Percentiles rank a stretch among this genome's conserved stretches.
Evolutionary conservation across 2,329 filamentous ascomycete genomes (phyloP).

Genomic region (Ascochyta viciae-villosae): DNA sequence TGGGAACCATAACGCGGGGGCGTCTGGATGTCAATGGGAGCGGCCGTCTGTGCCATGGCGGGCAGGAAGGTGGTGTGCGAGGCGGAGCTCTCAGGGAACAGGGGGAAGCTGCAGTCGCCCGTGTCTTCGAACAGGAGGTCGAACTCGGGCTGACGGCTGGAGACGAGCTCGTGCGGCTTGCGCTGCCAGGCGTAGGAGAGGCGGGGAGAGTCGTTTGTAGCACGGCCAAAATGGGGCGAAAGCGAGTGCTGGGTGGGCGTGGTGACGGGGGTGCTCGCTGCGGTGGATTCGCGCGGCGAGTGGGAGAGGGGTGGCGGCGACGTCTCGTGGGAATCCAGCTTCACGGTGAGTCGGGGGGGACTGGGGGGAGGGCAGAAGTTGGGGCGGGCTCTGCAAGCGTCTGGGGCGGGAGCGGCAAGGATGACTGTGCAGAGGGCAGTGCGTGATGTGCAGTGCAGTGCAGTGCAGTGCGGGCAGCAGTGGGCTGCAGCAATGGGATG

Average conservation of each 20-base stretch:
- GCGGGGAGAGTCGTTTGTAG: constrained; percentile 49
- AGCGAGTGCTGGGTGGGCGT: constrained; percentile 49
- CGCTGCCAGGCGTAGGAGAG: constrained; percentile 55
- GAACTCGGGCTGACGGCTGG: constrained; percentile 39
- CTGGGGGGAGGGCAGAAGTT: constrained; percentile 2
- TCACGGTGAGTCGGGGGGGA: constrained; percentile 46
- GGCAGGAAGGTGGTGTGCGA: constrained; percentile 24
- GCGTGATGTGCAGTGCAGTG: not conserved
- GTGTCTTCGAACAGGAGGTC: constrained; percentile 52
- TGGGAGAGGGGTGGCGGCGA: constrained; percentile 59
- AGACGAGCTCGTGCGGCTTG: constrained; percentile 47
- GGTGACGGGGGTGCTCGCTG: constrained; percentile 60
- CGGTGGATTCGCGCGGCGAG: constrained; percentile 61
- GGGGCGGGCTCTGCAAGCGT: constrained; percentile 8
- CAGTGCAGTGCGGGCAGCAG: not conserved
- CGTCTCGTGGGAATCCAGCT: constrained; percentile 62
- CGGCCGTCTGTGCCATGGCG: constrained; percentile 61
- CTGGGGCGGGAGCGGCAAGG: constrained; percentile 16
- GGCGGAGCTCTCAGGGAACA: constrained; percentile 46
- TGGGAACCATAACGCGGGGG: constrained; percentile 62
- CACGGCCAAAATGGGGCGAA: constrained; percentile 51
- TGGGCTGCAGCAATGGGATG: too few species aligned
- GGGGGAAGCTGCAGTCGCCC: constrained; percentile 51
- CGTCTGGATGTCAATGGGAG: constrained; percentile 67
- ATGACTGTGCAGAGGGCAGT: constrained; percentile 22